Conservation (phyloP, 805 yeast genomes). For the Sugiyamaella floridensis region DNA sequence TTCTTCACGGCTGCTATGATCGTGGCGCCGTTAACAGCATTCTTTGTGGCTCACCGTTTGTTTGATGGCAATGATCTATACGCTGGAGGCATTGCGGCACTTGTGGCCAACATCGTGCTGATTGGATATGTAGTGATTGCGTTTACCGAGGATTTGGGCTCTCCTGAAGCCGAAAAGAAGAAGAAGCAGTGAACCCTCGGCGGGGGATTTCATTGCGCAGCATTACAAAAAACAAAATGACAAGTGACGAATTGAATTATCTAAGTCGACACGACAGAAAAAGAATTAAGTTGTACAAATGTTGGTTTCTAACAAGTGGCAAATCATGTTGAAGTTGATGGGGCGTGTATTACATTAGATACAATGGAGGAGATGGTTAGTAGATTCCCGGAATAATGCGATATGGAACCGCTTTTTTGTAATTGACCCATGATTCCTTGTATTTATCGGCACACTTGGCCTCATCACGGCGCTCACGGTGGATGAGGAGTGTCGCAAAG, state of each 20-base stretch:
- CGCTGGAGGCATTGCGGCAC: slow-evolving; percentile 69
- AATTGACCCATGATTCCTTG: slow-evolving; percentile 79
- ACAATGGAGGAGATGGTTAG: slow-evolving; percentile 27
- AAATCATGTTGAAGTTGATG: neutral
- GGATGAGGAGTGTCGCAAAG: slow-evolving; percentile 74
- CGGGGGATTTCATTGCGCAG: too few relatives aligned
- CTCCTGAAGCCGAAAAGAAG: slow-evolving; percentile 14
- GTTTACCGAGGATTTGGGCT: slow-evolving; percentile 48
- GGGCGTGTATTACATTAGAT: neutral
- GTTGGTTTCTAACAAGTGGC: too few relatives aligned
- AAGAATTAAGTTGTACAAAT: neutral
- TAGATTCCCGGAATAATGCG: slow-evolving; percentile 86
- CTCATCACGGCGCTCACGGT: slow-evolving; percentile 88
- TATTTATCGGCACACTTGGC: slow-evolving; percentile 82
- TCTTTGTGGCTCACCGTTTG: slow-evolving; percentile 42
- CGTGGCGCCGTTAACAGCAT: slow-evolving; percentile 50
- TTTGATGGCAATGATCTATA: slow-evolving; percentile 44
- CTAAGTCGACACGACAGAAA: neutral
- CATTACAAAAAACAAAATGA: too few relatives aligned
- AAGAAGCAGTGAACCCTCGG: slow-evolving; percentile 11
- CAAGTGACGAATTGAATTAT: neutral
- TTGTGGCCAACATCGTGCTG: slow-evolving; percentile 61
- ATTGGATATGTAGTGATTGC: slow-evolving; percentile 66
- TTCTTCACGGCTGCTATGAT: slow-evolving; percentile 69
- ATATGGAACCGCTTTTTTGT: slow-evolving; percentile 75